Percentiles rank a stretch among this genome's conserved stretches.
Evolutionary conservation across 371 early-diverging fungal species (phyloP).

Genomic region (Actinomucor elegans): DNA sequence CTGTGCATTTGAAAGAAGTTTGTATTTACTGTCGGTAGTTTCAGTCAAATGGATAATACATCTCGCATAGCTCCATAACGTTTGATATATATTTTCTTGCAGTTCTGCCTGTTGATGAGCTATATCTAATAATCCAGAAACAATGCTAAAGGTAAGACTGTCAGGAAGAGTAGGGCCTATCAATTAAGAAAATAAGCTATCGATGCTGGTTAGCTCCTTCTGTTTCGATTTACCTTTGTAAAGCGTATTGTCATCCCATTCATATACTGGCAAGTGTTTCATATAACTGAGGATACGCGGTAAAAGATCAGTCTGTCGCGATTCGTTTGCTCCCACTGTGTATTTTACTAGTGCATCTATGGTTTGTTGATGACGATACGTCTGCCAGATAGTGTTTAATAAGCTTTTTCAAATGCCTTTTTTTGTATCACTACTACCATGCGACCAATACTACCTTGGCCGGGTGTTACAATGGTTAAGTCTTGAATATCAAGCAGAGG

Average conservation of each 20-base stretch:
- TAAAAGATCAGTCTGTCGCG: conserved; percentile 30
- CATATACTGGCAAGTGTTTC: conserved; percentile 27
- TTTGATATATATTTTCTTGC: conserved; percentile 34
- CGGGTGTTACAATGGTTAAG: conserved; percentile 20
- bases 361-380: conserved; percentile 40
- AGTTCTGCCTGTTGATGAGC: conserved; percentile 35
- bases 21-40: background rate
- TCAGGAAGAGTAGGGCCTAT: conserved; percentile 37
- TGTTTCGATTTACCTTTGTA: too few species aligned
- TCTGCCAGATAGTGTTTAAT: conserved; percentile 26
- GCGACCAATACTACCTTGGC: conserved; percentile 9
- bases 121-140: conserved; percentile 50
- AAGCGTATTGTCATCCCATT: conserved; percentile 27
- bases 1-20: too few species aligned
- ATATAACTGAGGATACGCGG: conserved; percentile 33
- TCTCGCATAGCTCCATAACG: conserved; percentile 31
- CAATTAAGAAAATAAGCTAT: too few species aligned
- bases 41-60: conserved; percentile 15
- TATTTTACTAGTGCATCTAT: conserved; percentile 46
- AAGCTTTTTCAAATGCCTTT: background rate
- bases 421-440: conserved; percentile 21
- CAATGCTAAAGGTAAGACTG: conserved; percentile 38
- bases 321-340: conserved; percentile 31
- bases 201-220: background rate
- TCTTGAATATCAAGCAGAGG: conserved; percentile 24